A percentile compares a stretch with the other conserved stretches of the same genome.
Evolutionary conservation across 768 basidiomycete genomes (phyloP).

Genomic region (Glaciozyma antarctica): DNA sequence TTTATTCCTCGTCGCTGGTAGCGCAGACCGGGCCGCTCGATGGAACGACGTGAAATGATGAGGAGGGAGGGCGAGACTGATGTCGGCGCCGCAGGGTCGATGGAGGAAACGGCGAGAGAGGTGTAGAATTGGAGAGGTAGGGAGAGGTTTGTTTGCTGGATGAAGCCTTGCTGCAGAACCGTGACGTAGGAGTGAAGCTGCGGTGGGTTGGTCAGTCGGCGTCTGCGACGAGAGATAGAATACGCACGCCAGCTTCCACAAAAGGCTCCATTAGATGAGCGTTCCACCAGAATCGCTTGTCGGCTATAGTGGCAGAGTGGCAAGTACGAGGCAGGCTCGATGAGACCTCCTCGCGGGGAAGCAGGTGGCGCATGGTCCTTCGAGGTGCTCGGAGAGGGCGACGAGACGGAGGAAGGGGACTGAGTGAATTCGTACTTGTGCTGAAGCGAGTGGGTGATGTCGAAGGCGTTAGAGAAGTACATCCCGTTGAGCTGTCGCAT

Average conservation of each 20-base stretch:
- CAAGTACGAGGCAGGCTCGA: conserved; percentile 64
- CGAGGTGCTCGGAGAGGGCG: background rate
- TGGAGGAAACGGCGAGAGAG: conserved; percentile 6
- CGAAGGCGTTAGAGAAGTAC: conserved; percentile 15
- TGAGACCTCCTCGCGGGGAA: conserved; percentile 35
- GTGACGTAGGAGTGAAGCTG: conserved; percentile 26
- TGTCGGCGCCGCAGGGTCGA: background rate
- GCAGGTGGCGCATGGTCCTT: background rate
- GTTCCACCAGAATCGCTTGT: conserved; percentile 94
- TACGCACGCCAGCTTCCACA: conserved; percentile 68
- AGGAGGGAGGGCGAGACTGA: conserved; percentile 55
- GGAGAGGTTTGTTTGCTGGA: conserved; percentile 6
- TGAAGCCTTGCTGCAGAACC: conserved; percentile 19
- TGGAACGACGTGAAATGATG: conserved; percentile 73
- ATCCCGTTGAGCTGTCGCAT: conserved; percentile 12
- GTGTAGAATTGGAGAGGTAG: conserved; percentile 19
- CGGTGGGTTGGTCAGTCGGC: background rate
- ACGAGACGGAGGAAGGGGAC: background rate
- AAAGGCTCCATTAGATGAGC: conserved; percentile 76
- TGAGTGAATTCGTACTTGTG: conserved; percentile 8
- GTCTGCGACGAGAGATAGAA: background rate
- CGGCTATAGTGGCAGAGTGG: conserved; percentile 87
- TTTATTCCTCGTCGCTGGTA: conserved; percentile 94
- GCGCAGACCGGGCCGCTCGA: conserved; percentile 80
- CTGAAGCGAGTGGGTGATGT: conserved; percentile 21